Evolutionary conservation across 257 asterid species (phyloP).

Genomic region (Rubia yunnanensis): DNA sequence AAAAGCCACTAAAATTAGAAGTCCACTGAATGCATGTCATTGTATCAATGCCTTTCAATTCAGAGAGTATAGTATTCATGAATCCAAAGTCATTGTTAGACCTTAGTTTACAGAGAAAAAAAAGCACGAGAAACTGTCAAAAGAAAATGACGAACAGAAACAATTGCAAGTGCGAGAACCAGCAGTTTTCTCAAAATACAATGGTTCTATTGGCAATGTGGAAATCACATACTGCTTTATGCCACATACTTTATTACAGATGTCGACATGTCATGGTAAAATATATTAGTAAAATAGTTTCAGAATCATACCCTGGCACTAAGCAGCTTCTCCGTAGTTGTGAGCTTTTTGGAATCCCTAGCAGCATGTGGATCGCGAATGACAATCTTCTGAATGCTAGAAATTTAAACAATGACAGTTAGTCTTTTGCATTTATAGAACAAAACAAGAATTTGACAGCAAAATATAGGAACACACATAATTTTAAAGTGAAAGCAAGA

Average conservation of each 20-base stretch:
- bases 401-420: constrained; percentile 18
- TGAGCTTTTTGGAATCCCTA: constrained; percentile 50
- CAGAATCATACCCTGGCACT: constrained; percentile 62
- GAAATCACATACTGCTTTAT: background rate
- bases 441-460: background rate
- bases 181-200: background rate
- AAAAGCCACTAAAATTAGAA: background rate
- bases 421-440: constrained; percentile 3
- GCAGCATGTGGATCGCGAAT: constrained; percentile 70
- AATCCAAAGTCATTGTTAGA: background rate
- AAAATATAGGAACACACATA: background rate
- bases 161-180: background rate
- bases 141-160: background rate
- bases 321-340: constrained; percentile 81
- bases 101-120: background rate
- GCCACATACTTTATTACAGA: background rate
- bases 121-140: background rate
- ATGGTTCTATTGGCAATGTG: background rate
- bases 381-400: constrained; percentile 55
- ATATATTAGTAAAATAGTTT: background rate
- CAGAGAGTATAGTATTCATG: background rate
- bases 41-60: background rate
- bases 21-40: background rate
- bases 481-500: background rate
- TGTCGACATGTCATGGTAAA: background rate